Base-by-base conservation (phyloP, 495 filamentous ascomycete genomes). In the Pseudoneurospora amorphoporcata region DNA sequence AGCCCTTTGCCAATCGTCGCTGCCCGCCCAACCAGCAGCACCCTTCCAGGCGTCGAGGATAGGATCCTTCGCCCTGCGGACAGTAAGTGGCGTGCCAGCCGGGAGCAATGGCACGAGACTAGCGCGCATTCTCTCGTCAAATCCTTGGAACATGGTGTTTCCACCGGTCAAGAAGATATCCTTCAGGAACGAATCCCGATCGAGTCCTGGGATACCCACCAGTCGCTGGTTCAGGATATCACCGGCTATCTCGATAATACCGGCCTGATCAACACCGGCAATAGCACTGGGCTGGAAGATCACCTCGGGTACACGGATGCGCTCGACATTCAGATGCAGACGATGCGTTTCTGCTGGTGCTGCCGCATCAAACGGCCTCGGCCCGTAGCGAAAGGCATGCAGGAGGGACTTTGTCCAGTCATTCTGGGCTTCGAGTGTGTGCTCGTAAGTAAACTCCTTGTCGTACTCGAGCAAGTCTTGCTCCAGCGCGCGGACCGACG, bases 91-190 rank as follows among this genome's bases (percentile, higher is more conserved):
- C 16, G 87, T 79, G n/a, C 89, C 91, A 7, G 89, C 82, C 3
- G 94, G 93, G 73, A 98, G 79, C 42, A 91, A 87, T 14, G 90
- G 88, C 19, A 86, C 86, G 65, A 98, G 81, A 38, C 94, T 95
- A 39, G 84, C 86, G 41, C 86, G 83, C 73, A 99, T 82, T 32
- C 95, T 84, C 70, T 97, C 92, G 71, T 97, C 93, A 75, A 98
- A 99, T 69, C 90, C 90, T 69, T 88, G 79, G 78, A 97, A 98
- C 61, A 95, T 81, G 1, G 92, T 92, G 77, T 95, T 94, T n/a
- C 95, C 95, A 40, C 95, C 95, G 0, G 95, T 98, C 8, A 98
- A 79, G 83, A 99, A 99, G 19, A 99, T 87, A 77, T 98, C 95
- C 72, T 87, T 90, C 16, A 97, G 83, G 7, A 97, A 86, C 9